These are phyloP conservation scores for Acacia concinna DNA, from an alignment of 331 rosid species.

Conservation along the genomic window DNA sequence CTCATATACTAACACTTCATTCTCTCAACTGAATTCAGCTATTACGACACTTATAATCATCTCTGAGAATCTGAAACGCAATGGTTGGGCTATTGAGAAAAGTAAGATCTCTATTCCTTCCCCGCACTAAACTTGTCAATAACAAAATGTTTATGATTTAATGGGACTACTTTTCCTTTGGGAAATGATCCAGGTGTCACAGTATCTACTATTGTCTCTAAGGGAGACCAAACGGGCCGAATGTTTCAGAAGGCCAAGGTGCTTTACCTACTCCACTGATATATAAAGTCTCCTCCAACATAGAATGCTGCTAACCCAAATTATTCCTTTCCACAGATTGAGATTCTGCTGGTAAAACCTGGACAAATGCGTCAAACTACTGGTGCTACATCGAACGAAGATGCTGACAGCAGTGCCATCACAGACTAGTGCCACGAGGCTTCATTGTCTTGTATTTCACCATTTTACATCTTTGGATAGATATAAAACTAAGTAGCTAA, in stretches of 20 bases:
- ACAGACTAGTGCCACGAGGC: neutral
- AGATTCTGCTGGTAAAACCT: constrained; percentile 48
- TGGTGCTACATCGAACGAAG: constrained; percentile 22
- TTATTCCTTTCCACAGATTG: constrained; percentile 40
- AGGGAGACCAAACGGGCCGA: constrained; percentile 39
- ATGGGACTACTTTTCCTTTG: constrained; percentile 17
- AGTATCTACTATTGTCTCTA: constrained; percentile 41
- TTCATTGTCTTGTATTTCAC: neutral
- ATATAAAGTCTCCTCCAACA: neutral
- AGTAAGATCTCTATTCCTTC: constrained; percentile 41
- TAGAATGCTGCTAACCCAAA: neutral
- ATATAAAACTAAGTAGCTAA: neutral
- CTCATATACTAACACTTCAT: constrained; percentile 28
- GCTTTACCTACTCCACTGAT: neutral
- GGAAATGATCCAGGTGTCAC: constrained; percentile 34
- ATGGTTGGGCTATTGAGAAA: constrained; percentile 55
- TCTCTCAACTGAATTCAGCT: constrained; percentile 35
- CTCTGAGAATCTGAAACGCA: constrained; percentile 53
- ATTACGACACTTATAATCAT: constrained; percentile 61
- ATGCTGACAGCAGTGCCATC: constrained; percentile 12
- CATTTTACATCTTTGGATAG: neutral
- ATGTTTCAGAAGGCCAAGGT: constrained; percentile 64
- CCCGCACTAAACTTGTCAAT: neutral
- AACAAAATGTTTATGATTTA: neutral
- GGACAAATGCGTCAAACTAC: constrained; percentile 20